Evolutionary conservation across 305 asterid species (phyloP), one percentile per base, ranked within the genome.

Genomic region (Fraxinus greggii): DNA sequence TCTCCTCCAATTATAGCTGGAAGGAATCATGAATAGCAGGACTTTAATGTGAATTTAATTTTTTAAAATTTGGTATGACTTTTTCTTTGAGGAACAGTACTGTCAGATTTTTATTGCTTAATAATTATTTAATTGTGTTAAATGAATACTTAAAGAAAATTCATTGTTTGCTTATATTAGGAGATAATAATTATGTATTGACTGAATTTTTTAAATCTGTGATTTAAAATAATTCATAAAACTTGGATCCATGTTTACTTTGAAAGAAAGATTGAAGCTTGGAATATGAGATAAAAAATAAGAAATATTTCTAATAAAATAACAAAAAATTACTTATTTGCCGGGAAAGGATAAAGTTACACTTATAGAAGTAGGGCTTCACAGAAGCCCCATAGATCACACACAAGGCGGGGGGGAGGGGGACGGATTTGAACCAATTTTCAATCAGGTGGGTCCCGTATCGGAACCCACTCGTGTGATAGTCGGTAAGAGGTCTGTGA

Each of bases 101-200:
- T 88, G 89, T 84, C 90, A 86, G 89, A 84, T 17, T 51, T 84
- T 82, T 82, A 77, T 84, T 67, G 38, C 23, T 63, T 24, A 77
- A 23, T 77, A 1, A 59, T 72, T 79, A 45, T 70, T 42, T 12
- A 42, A 42, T 10, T 2, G 17, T 12, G 51, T 42, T 40, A 4
- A 32, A 35, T 36, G 70, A 38, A 15, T 70, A 63, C 26, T 65
- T 38, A 76, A 72, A 45, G n/a, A 10, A 65, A 67, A 40, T 23
- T 72, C 42, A 23, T 23, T 56, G 74, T 80, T 80, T 61, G 77
- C 80, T 83, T 79, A 76, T 79, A 74, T 36, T 36, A 24, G 75
- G 26, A 67, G 83, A 69, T 67, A 82, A 28, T 83, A 28, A 35
- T 59, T 77, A 72, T 78, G 35, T 48, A 78, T 23, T 42, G 54